These are phyloP conservation scores for Tilletia caries DNA, from an alignment of 1,284 basidiomycete species.

Conservation along the genomic window DNA sequence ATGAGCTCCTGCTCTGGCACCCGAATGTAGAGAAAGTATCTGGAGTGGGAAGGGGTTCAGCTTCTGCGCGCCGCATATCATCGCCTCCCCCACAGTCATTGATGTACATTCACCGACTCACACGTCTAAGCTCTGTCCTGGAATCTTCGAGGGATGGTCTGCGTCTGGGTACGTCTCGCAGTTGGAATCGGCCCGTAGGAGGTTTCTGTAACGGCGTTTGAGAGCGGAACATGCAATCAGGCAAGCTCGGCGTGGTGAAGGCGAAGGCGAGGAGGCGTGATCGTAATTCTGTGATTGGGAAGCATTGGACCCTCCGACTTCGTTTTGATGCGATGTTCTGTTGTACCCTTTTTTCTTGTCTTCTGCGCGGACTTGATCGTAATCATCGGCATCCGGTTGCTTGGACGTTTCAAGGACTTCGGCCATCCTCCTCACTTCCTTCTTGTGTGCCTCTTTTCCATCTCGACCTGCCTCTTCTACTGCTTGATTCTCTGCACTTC, in stretches of 20 bases:
- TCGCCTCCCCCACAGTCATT: too few species aligned
- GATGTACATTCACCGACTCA: too few species aligned
- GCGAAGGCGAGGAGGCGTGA: too few species aligned
- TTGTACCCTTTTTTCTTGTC: not conserved
- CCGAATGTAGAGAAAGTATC: constrained; percentile 79
- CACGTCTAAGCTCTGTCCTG: constrained; percentile 30
- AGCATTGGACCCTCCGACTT: not conserved
- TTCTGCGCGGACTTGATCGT: constrained; percentile 52
- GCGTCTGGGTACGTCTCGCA: constrained; percentile 32
- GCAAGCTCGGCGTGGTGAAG: constrained; percentile 23
- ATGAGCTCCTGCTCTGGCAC: constrained; percentile 66
- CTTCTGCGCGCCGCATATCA: not conserved
- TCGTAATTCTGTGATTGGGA: not conserved
- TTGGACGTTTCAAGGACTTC: constrained; percentile 18
- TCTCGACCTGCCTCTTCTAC: not conserved
- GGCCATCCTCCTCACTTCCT: not conserved
- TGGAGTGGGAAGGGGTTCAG: constrained; percentile 48
- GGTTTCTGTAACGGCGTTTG: constrained; percentile 74
- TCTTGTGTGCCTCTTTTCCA: not conserved
- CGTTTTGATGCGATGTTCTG: too few species aligned
- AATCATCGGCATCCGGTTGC: constrained; percentile 16
- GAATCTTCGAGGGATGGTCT: constrained; percentile 40
- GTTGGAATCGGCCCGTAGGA: constrained; percentile 65
- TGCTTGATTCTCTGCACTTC: not conserved
- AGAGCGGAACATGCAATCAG: constrained; percentile 85